Evolutionary conservation across 2,329 filamentous ascomycete species (phyloP), one percentile per base, ranked within the genome.

Genomic region (Aureobasidium melanogenum): DNA sequence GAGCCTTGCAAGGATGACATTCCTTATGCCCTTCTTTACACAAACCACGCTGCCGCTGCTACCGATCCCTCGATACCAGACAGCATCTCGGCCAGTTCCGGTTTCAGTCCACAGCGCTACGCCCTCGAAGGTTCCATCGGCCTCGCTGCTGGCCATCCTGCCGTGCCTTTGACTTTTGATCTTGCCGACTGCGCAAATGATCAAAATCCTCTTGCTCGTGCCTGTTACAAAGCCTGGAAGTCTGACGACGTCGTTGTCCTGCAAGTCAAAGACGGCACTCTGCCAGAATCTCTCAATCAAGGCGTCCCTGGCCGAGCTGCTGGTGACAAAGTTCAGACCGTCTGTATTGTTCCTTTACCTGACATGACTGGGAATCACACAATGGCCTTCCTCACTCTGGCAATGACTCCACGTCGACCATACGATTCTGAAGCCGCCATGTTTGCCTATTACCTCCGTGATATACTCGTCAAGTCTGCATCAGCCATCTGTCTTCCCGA

Each of bases 381-480:
- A 2, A 68, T 75, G 47, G 76, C 74, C 0, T 73, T 77, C 34
- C 54, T 77, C 5, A 67, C 77, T 2, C 62, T 75, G 10, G 76
- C 74, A 0, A 55, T 76, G 2, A 76, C 74, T 47, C 74, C 75
- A 5, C 68, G 73, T 2, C 67, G 70, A 14, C 71, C 73, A 0
- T 75, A 73, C 43, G 72, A 76, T 41, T 66, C 70, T 10, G 70
- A 74, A 14, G 77, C 77, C 47, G 69, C 71, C 39, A 65, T 72
- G 17, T 77, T 73, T 60, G 66, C 74, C 2, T 67, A 71, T 15
- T 67, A 76, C 2, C 64, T 72, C 43, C 65, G 69, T 4, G 71
- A 76, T 19, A 48, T 61, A 3, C 19, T 61, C 2, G 43, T 55
- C 48, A 61, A 61, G n/a, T 41, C 50, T 22, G 62, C 76, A 1